Base-by-base conservation (phyloP, 2,329 filamentous ascomycete genomes). In the Leptographium galeiforme region DNA sequence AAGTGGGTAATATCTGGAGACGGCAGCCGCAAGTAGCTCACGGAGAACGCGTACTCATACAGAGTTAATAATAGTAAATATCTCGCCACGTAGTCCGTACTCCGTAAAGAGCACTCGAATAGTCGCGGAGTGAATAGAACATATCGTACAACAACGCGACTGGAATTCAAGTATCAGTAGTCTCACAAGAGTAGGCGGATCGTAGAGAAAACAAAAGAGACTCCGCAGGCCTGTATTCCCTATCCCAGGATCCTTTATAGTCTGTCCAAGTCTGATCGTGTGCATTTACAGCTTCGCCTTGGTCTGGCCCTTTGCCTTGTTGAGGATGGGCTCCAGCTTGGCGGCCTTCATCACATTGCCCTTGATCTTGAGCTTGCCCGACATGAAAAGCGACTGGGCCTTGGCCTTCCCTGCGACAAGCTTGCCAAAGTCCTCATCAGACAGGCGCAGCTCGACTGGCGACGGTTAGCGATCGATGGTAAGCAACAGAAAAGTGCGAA, bases 271-370 rank as follows among this genome's bases (percentile, higher is more conserved):
- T 6, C 33, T 5, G 16, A 13, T 13, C 5, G 11, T 4, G 10
- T 7, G 10, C 40, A 2, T 36, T 58, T 55, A 90, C 72, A 95
- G 73, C 79, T 95, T 95, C 61, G 87, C 79, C 77, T 88, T 87
- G 63, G 73, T 76, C 12, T 50, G 54, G 32, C 19, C 32, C 74
- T 89, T 85, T 40, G 87, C 86, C 77, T 89, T 93, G 78, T 89
- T 89, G 60, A 95, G 73, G 63, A 97, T 85, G 43, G 89, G 87
- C 72, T 96, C 89, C 71, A 96, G 81, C 82, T 94, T 95, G 56
- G 90, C 96, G 40, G 93, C 87, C 81, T 96, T 96, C 91, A 97
- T 97, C 57, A 97, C 82, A 68, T 97, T 89, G 58, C 93, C 93
- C 81, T 89, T 94, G 67, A 97, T 81, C 86, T 97, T 98, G 66